Conservation (phyloP, 148 eudicot genomes). For the Amaranthus palmeri region DNA sequence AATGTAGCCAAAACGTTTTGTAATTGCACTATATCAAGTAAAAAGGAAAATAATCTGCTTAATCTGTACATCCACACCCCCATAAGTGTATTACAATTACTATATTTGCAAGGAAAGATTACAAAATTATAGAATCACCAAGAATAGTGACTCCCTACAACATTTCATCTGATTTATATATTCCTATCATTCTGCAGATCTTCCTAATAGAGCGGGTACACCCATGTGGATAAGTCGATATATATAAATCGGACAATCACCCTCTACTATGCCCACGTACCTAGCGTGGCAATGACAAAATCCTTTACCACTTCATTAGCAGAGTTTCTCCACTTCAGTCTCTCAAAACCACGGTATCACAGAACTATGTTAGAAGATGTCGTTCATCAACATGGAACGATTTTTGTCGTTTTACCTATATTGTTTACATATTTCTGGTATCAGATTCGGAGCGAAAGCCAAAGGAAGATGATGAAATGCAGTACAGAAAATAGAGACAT, state of each 20-base stretch:
- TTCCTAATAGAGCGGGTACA: conserved; percentile 6
- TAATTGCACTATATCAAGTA: conserved; percentile 9
- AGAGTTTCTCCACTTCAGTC: conserved; percentile 5
- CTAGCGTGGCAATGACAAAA: conserved; percentile 19
- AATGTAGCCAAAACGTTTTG: neutral
- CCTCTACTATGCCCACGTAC: conserved; percentile 8
- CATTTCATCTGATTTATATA: conserved; percentile 6
- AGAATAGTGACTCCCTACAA: conserved; percentile 13
- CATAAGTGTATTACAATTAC: conserved; percentile 18
- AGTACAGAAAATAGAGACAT: neutral
- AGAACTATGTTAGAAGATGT: conserved; percentile 9
- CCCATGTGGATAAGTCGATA: neutral
- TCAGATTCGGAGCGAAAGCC: neutral
- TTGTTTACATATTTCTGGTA: neutral
- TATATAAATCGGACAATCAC: neutral
- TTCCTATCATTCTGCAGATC: conserved; percentile 16
- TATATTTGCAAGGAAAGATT: conserved; percentile 12
- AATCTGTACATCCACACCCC: conserved; percentile 31
- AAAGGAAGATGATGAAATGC: neutral
- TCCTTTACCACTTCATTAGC: conserved; percentile 24
- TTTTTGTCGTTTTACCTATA: conserved; percentile 35
- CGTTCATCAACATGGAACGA: conserved; percentile 26
- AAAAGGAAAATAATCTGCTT: conserved; percentile 16
- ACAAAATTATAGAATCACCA: conserved; percentile 31
- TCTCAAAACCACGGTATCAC: neutral